These are phyloP conservation scores for Collybiopsis luxurians DNA, from an alignment of 768 basidiomycete genomes.

Conservation along the genomic window DNA sequence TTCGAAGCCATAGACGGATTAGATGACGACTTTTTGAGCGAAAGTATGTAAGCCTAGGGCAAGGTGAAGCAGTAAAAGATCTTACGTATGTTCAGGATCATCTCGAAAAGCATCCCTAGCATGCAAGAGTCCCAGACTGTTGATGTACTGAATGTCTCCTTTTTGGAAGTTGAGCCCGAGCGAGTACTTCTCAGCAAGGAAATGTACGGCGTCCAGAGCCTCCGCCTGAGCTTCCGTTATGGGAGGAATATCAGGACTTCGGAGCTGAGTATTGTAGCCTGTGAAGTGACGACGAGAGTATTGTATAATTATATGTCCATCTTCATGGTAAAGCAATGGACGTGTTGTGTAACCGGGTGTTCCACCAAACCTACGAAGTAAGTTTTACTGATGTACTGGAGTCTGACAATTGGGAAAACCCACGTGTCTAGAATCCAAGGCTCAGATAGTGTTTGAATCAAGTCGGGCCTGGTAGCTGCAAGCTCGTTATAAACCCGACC, in stretches of 20 bases:
- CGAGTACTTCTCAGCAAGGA: constrained; percentile 40
- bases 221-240: constrained; percentile 50
- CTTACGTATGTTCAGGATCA: constrained; percentile 39
- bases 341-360: constrained; percentile 33
- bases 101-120: constrained; percentile 43
- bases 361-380: constrained; percentile 31
- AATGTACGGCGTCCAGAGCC: constrained; percentile 44
- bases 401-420: neutral
- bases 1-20: constrained; percentile 43
- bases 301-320: constrained; percentile 40
- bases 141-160: constrained; percentile 50
- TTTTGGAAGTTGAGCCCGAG: constrained; percentile 45
- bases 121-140: constrained; percentile 41
- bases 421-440: constrained; percentile 45
- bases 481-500: constrained; percentile 45
- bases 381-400: too few relatives aligned
- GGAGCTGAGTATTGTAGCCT: constrained; percentile 33
- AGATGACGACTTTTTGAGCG: constrained; percentile 24
- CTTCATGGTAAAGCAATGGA: constrained; percentile 38
- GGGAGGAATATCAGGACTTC: constrained; percentile 38
- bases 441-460: constrained; percentile 37
- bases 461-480: constrained; percentile 42
- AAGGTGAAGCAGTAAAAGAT: neutral
- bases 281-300: constrained; percentile 46
- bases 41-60: neutral